A percentile compares a stretch with the other conserved stretches of the same genome.
These are phyloP conservation scores for Nigrospora osmanthi DNA, from an alignment of 2,329 filamentous ascomycete genomes.

Conservation along the genomic window DNA sequence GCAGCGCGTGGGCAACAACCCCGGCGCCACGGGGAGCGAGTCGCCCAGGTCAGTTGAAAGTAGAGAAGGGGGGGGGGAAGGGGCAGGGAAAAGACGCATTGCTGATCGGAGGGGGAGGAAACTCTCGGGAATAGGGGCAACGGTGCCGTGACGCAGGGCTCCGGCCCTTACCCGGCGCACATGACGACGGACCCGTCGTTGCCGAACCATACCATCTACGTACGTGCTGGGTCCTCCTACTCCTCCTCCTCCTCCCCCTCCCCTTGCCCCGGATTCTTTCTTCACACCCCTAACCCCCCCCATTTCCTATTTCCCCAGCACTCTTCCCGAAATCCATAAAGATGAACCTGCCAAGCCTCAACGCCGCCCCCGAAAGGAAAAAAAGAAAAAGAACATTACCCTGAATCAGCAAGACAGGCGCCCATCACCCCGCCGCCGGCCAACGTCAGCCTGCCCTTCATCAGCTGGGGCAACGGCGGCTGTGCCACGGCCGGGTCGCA, in stretches of 20 bases:
- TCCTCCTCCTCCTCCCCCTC: no score
- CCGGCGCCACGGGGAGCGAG: constrained; percentile 8
- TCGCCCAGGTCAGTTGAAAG: constrained; percentile 2
- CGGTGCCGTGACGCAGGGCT: constrained; percentile 6
- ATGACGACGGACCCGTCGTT: constrained; percentile 7
- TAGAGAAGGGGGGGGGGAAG: no score
- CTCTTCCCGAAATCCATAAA: no score
- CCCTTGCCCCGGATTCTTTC: no score
- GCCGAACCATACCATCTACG: constrained; percentile 12
- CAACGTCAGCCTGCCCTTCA: constrained; percentile 9
- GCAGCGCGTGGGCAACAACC: constrained; percentile 9
- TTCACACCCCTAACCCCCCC: no score
- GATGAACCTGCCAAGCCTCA: no score
- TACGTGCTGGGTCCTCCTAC: no score
- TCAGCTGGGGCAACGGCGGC: constrained; percentile 14
- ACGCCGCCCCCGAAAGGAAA: no score
- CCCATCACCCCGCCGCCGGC: constrained; percentile 6
- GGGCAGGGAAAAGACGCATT: no score
- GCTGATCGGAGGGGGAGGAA: not conserved
- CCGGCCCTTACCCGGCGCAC: constrained; percentile 11
- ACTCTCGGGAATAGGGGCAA: not conserved
- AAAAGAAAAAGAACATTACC: no score
- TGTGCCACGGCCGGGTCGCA: constrained; percentile 9
- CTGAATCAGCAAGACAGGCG: no score
- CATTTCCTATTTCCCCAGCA: no score